These are phyloP conservation scores for Lathyrus aphaca DNA, from an alignment of 306 rosid species.

Conservation along the genomic window DNA sequence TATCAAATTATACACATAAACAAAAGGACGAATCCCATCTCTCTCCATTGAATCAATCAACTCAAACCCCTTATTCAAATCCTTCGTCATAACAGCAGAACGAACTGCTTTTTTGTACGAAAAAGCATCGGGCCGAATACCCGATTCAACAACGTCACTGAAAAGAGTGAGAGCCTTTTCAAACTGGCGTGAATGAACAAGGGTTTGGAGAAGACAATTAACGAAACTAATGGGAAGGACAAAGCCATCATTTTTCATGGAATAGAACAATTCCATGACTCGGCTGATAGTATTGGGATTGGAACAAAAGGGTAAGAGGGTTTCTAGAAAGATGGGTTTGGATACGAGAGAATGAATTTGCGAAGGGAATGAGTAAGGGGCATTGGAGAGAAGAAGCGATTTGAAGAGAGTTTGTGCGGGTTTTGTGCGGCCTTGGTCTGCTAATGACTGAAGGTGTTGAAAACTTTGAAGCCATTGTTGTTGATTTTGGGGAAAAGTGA, in stretches of 20 bases:
- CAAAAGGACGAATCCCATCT: slow-evolving; percentile 46
- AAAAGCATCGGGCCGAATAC: slow-evolving; percentile 52
- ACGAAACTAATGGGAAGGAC: slow-evolving; percentile 54
- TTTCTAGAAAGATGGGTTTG: slow-evolving; percentile 51
- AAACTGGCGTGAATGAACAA: slow-evolving; percentile 48
- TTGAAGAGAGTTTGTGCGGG: slow-evolving; percentile 53
- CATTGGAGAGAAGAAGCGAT: slow-evolving; percentile 38
- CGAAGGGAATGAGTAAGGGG: slow-evolving; percentile 40
- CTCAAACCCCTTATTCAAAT: slow-evolving; percentile 49
- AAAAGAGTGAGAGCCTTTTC: slow-evolving; percentile 48
- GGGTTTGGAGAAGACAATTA: slow-evolving; percentile 51
- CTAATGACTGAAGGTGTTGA: slow-evolving; percentile 55
- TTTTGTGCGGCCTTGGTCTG: slow-evolving; percentile 46
- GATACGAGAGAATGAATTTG: slow-evolving; percentile 53
- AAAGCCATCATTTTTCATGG: slow-evolving; percentile 55
- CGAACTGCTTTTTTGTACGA: slow-evolving; percentile 62
- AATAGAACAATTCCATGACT: slow-evolving; percentile 50
- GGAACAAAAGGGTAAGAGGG: slow-evolving; percentile 56
- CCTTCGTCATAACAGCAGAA: slow-evolving; percentile 65
- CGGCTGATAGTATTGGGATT: slow-evolving; percentile 48
- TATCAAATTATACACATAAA: slow-evolving; percentile 60
- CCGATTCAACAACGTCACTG: slow-evolving; percentile 52
- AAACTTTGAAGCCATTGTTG: slow-evolving; percentile 48
- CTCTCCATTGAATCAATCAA: slow-evolving; percentile 57
- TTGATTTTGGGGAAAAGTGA: slow-evolving; percentile 13